A percentile compares a stretch with the other conserved stretches of the same genome.
Evolutionary conservation across 768 basidiomycete species (phyloP).

Genomic region (Mycena venus): DNA sequence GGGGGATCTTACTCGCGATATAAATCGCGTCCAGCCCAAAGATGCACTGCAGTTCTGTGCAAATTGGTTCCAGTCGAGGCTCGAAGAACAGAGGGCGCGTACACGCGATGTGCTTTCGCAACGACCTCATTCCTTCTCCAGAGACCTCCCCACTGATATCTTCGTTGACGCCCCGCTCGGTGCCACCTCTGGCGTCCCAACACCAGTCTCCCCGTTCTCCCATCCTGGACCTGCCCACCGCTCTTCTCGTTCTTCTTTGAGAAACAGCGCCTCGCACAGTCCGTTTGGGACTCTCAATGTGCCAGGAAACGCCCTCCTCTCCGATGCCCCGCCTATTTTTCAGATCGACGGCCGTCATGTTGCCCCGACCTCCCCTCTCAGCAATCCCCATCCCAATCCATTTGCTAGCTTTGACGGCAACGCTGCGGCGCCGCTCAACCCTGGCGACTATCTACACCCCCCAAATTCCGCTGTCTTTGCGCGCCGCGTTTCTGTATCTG

Average conservation of each 20-base stretch:
- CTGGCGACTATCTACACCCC: slow-evolving; percentile 78
- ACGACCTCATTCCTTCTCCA: slow-evolving; percentile 61
- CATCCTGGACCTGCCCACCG: slow-evolving; percentile 60
- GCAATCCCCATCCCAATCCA: slow-evolving; percentile 53
- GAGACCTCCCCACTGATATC: slow-evolving; percentile 69
- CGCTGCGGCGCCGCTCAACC: slow-evolving; percentile 62
- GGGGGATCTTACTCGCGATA: slow-evolving; percentile 88
- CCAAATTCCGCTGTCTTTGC: slow-evolving; percentile 86
- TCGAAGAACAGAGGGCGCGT: slow-evolving; percentile 87
- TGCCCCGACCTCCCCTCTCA: slow-evolving; percentile 71
- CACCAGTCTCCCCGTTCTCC: slow-evolving; percentile 70
- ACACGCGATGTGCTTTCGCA: slow-evolving; percentile 75
- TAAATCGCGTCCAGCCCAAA: slow-evolving; percentile 86
- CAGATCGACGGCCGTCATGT: slow-evolving; percentile 71
- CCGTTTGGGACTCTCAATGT: slow-evolving; percentile 87
- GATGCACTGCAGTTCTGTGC: slow-evolving; percentile 95
- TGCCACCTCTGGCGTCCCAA: slow-evolving; percentile 45
- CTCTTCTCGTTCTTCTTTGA: slow-evolving; percentile 74
- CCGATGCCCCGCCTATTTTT: slow-evolving; percentile 69
- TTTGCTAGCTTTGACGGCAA: slow-evolving; percentile 66
- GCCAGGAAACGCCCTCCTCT: slow-evolving; percentile 82
- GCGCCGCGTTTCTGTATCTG: slow-evolving; percentile 93
- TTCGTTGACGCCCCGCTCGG: slow-evolving; percentile 66
- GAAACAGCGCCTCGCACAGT: slow-evolving; percentile 68
- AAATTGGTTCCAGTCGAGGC: slow-evolving; percentile 92